A percentile compares a stretch with the other conserved stretches of the same genome.
Conservation (phyloP, 345 rosid genomes). For the Arabidopsis arenosa region DNA sequence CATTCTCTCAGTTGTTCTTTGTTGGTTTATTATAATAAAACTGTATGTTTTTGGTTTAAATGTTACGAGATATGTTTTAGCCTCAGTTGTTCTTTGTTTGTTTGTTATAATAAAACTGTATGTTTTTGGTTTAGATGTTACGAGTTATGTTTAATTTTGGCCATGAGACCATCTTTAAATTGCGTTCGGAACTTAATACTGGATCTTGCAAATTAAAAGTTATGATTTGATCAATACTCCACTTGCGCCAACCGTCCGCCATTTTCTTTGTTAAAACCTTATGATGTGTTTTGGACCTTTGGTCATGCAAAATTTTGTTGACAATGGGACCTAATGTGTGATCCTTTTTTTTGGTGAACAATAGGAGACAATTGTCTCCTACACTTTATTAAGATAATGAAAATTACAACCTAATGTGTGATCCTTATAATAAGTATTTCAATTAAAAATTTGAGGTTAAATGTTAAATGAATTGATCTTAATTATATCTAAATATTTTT, state of each 20-base stretch:
- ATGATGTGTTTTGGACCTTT: not conserved
- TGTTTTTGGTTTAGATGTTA: not conserved
- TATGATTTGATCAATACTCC: not conserved
- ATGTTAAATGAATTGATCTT: no score
- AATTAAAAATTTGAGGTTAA: not conserved
- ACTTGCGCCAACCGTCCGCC: not conserved
- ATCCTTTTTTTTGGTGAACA: no score
- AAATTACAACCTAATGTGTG: not conserved
- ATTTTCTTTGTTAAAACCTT: not conserved
- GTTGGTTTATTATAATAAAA: not conserved
- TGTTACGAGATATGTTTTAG: not conserved
- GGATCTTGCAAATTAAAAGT: not conserved
- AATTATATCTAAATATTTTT: not conserved
- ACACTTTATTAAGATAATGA: no score
- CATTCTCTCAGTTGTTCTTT: not conserved
- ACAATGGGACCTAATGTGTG: not conserved
- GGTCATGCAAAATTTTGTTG: not conserved
- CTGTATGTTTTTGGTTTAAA: not conserved
- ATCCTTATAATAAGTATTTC: no score
- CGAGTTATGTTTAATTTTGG: not conserved
- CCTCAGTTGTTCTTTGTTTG: not conserved
- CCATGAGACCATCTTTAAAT: slow-evolving; percentile 1
- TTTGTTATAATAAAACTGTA: not conserved
- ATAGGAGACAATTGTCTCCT: no score
- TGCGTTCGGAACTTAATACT: not conserved